These are phyloP conservation scores for Debaryomyces maramus DNA, from an alignment of 805 yeast species.

Conservation along the genomic window DNA sequence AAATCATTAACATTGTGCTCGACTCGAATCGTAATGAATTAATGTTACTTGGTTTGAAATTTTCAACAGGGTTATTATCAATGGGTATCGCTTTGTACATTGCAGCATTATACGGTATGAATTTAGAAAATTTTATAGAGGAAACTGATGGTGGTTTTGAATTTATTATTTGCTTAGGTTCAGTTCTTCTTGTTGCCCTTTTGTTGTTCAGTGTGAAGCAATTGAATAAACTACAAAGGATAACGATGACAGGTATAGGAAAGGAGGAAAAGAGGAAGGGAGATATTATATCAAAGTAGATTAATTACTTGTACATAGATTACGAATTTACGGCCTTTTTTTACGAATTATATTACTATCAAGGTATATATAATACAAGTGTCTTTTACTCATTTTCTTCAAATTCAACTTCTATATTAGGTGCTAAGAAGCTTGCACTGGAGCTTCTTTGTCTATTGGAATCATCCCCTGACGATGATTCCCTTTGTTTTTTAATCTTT, in stretches of 20 bases:
- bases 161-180: constrained; percentile 40
- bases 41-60: constrained; percentile 82
- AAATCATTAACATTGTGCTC: constrained; percentile 85
- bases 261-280: constrained; percentile 7
- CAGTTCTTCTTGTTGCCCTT: constrained; percentile 44
- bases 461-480: constrained; percentile 3
- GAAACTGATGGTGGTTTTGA: constrained; percentile 73
- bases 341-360: no score
- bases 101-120: constrained; percentile 95
- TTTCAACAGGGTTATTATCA: constrained; percentile 80
- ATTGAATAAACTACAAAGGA: constrained; percentile 64
- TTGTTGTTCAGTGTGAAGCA: constrained; percentile 56
- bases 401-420: constrained; percentile 29
- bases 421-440: constrained; percentile 22
- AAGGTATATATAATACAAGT: no score
- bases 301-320: no score
- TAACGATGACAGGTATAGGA: constrained; percentile 59
- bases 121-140: constrained; percentile 87
- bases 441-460: constrained; percentile 17
- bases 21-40: constrained; percentile 93
- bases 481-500: constrained; percentile 2
- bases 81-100: constrained; percentile 77
- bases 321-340: no score
- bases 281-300: neutral
- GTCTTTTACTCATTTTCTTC: constrained; percentile 20